Percentiles rank a stretch among this genome's conserved stretches.
These are phyloP conservation scores for Monilinia polystroma DNA, from an alignment of 2,329 filamentous ascomycete genomes.

Conservation along the genomic window DNA sequence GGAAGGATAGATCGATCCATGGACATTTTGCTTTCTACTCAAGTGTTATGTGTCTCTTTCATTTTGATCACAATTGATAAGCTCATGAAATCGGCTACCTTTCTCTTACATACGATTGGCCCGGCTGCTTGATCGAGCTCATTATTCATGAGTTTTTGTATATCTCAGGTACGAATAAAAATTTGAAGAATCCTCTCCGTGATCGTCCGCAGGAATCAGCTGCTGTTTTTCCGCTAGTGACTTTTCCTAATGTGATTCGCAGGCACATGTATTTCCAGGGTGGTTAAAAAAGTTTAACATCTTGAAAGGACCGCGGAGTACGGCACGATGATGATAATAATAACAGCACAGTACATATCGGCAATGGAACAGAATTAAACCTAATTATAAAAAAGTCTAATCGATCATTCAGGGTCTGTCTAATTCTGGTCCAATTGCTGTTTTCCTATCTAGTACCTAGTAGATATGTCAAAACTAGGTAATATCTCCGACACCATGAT, in stretches of 20 bases:
- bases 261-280: not conserved
- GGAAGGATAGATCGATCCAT: slow-evolving; percentile 14
- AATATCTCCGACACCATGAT: slow-evolving; percentile 20
- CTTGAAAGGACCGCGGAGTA: not conserved
- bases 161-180: slow-evolving; percentile 2
- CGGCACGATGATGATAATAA: not conserved
- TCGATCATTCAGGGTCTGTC: not conserved
- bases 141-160: not conserved
- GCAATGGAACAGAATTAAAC: not conserved
- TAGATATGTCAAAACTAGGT: slow-evolving; percentile 15
- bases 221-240: not conserved
- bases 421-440: not conserved
- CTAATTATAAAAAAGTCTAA: not conserved
- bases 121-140: not conserved
- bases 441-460: slow-evolving; percentile 6
- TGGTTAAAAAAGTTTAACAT: not conserved
- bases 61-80: slow-evolving; percentile 1
- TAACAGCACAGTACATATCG: not conserved
- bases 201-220: slow-evolving; percentile 8
- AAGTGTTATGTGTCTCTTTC: not conserved
- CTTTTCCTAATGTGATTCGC: not conserved
- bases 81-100: not conserved
- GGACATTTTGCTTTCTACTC: not conserved
- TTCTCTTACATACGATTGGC: not conserved
- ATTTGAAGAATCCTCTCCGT: not conserved